Evolutionary conservation across 2,329 filamentous ascomycete species (phyloP).

Genomic region (Neurospora sp.): DNA sequence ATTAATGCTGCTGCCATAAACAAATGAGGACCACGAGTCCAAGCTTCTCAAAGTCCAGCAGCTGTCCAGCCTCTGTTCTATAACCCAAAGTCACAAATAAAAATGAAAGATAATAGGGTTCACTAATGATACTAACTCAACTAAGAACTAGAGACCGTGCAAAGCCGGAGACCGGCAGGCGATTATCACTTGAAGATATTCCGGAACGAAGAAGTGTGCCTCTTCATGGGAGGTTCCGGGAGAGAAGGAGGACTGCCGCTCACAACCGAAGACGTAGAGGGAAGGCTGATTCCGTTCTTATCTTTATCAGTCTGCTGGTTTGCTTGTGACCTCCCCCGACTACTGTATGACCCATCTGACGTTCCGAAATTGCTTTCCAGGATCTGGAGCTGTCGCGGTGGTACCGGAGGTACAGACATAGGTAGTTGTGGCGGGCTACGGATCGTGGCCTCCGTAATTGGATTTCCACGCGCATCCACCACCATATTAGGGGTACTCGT

Average conservation of each 20-base stretch:
- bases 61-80: neutral
- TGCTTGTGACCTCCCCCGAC: neutral
- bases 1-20: neutral
- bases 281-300: neutral
- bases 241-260: neutral
- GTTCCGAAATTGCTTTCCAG: neutral
- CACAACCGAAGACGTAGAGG: neutral
- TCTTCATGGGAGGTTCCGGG: neutral
- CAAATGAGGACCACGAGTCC: neutral
- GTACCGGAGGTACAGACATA: neutral
- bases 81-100: neutral
- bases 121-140: neutral
- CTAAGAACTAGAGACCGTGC: neutral
- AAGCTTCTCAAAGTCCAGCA: neutral
- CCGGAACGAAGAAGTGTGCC: neutral
- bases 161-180: neutral
- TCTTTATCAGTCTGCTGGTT: neutral
- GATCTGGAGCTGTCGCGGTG: neutral
- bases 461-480: neutral
- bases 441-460: neutral
- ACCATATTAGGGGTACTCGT: neutral
- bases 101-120: neutral
- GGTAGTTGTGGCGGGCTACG: no score
- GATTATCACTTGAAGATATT: neutral
- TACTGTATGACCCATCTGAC: neutral